Evolutionary conservation across 306 rosid genomes (phyloP).

Genomic region (Sphenostylis stenocarpa): DNA sequence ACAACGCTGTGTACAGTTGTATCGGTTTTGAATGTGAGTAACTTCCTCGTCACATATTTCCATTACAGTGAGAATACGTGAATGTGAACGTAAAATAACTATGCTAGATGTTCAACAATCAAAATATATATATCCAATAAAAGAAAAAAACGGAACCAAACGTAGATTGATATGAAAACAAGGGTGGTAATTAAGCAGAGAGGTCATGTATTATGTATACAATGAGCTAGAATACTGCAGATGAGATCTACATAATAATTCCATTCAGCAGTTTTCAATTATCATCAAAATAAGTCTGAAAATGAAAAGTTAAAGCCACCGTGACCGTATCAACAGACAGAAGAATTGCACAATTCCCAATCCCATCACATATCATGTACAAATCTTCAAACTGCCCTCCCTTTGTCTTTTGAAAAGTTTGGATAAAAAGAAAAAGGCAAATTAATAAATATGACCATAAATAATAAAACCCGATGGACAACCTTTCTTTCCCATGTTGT

Average conservation of each 20-base stretch:
- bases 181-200: constrained; percentile 2
- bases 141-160: background rate
- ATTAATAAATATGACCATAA: background rate
- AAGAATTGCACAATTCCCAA: constrained; percentile 60
- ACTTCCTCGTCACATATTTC: background rate
- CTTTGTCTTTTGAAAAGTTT: constrained; percentile 32
- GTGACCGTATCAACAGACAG: constrained; percentile 29
- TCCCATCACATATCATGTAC: constrained; percentile 42
- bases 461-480: constrained; percentile 21
- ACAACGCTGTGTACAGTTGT: constrained; percentile 37
- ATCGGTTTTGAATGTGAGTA: background rate
- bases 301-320: constrained; percentile 24
- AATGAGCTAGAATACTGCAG: background rate
- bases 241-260: constrained; percentile 15
- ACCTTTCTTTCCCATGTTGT: constrained; percentile 35
- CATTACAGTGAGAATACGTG: background rate
- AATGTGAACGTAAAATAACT: background rate
- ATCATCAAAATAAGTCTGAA: background rate
- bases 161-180: background rate
- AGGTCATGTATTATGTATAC: background rate
- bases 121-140: background rate
- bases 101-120: background rate
- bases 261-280: constrained; percentile 19
- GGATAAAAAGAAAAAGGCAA: constrained; percentile 31
- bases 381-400: constrained; percentile 39